Base-by-base conservation (phyloP, 73 alveolate genomes). In the Breviolum minutum region DNA sequence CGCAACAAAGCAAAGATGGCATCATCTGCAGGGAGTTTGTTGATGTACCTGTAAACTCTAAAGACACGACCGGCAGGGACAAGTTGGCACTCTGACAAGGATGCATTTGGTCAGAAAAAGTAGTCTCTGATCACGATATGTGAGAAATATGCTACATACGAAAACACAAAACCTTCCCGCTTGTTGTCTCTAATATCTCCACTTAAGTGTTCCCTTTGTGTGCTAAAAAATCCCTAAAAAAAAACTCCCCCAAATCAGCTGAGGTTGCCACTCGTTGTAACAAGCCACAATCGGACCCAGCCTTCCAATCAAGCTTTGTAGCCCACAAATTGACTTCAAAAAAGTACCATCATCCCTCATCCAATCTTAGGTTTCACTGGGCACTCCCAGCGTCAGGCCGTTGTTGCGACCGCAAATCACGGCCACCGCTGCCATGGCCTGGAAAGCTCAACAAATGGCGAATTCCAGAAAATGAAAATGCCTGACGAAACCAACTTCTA, bases 371-470 rank as follows among this genome's bases (percentile, higher is more conserved):
- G 13, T 40, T 64, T 22, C 64, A n/a, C 13, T 10, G 87, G 90
- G 71, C 90, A 40, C 54, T 40, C 84, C 90, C 68, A 0, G 66
- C 97, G 97, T 91, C 60, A 91, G 89, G 29, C 97, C 97, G 0
- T 40, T 29, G 79, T 91, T 91, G 26, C 97, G 97, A 64, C 97
- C 97, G 80, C 97, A 91, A n/a, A 91, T 91, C 97, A 91, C 97
- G 27, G 97, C 86, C 48, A 74, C 89, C 0, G 97, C 97, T 1
- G 97, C 97, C 97, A 91, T 91, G 79, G 96, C 96, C 96, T 14
- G n/a, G 77, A 22, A 17, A 14, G 77, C 77, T 22, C 29, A 74
- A 14, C 48, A 74, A 14, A 74, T 11, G 85, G 60, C 48, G 85
- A 40, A 13, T 26, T 40, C 54, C 54, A 40, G 54, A 40, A 40